Conservation (phyloP, 2,329 filamentous ascomycete species). For the Fusarium sp. region DNA sequence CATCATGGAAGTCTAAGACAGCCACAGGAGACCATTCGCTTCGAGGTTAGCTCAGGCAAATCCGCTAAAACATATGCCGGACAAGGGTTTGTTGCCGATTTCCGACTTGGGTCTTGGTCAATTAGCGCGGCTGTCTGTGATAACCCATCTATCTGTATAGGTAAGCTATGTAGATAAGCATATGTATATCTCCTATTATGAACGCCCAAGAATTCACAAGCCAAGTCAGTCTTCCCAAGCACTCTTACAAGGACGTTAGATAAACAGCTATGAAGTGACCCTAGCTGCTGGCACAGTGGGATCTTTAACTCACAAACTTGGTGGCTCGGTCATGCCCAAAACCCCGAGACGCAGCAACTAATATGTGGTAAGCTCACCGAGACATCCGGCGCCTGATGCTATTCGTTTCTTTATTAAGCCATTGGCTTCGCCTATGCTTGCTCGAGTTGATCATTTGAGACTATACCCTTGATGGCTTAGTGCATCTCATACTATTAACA, state of each 20-base stretch:
- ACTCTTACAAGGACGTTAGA: too few species aligned
- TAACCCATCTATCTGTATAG: too few species aligned
- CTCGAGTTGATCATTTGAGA: neutral
- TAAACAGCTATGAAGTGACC: too few species aligned
- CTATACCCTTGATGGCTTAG: too few species aligned
- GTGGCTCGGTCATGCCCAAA: constrained; percentile 13
- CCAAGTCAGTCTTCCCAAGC: too few species aligned
- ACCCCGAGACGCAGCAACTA: constrained; percentile 8
- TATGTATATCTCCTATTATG: too few species aligned
- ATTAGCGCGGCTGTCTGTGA: too few species aligned
- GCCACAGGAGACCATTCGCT: neutral
- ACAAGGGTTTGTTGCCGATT: constrained; percentile 1
- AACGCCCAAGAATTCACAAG: too few species aligned
- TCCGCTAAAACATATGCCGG: neutral
- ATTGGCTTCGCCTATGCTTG: neutral
- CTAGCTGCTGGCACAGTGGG: too few species aligned
- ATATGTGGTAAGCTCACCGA: constrained; percentile 6
- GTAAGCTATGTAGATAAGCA: too few species aligned
- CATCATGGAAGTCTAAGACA: neutral
- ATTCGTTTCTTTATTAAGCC: neutral
- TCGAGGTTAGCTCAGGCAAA: neutral
- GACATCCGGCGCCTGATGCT: constrained; percentile 1
- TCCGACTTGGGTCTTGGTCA: neutral
- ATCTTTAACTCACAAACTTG: neutral
- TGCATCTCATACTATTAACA: too few species aligned